These are phyloP conservation scores for Diospyros kaki DNA, from an alignment of 148 eudicot species.

Conservation along the genomic window DNA sequence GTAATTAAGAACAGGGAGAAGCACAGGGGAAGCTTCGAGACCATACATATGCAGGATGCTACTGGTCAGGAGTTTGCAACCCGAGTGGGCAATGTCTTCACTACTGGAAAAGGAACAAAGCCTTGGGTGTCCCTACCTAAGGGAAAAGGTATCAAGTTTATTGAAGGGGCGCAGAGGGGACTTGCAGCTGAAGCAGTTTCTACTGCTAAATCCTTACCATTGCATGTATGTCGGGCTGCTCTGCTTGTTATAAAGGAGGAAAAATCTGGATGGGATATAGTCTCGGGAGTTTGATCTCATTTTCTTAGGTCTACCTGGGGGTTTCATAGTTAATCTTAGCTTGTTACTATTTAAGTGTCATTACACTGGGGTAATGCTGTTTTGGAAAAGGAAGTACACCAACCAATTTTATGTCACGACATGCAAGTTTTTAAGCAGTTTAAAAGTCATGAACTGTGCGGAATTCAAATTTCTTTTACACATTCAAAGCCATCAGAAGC, in stretches of 20 bases:
- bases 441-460: no score
- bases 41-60: conserved; percentile 54
- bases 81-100: conserved; percentile 51
- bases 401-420: no score
- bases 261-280: background rate
- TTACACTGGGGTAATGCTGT: background rate
- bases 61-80: conserved; percentile 66
- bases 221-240: no score
- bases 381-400: background rate
- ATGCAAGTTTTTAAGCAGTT: background rate
- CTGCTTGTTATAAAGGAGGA: background rate
- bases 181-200: conserved; percentile 19
- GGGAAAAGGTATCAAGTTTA: conserved; percentile 64
- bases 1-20: conserved; percentile 58
- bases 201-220: conserved; percentile 7
- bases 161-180: conserved; percentile 51
- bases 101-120: conserved; percentile 51
- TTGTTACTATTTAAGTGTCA: background rate
- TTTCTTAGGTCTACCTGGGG: no score
- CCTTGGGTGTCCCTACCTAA: conserved; percentile 63
- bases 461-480: no score
- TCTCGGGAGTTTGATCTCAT: no score
- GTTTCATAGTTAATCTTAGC: background rate
- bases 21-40: conserved; percentile 68
- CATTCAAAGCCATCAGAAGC: no score